Base-by-base conservation (phyloP, 257 asterid genomes). In the Solanum tarapatanum region DNA sequence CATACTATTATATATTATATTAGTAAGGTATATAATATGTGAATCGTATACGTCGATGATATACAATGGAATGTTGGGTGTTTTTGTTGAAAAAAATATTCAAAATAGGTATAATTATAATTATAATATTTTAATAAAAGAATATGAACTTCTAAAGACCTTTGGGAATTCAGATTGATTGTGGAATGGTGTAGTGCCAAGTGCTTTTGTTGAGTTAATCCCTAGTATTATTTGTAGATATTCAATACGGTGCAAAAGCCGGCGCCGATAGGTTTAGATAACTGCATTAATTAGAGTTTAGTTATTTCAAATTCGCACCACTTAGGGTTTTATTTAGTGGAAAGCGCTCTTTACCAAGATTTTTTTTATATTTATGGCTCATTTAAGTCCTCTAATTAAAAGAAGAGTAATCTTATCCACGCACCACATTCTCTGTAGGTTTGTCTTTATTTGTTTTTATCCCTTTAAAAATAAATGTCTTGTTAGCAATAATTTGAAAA, bases 321-420 rank as follows among this genome's bases (percentile, higher is more conserved):
- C 8, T 8, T 45, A 4, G 55, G 6, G 2, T 45, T 45, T 0
- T 1, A 12, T 45, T 45, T 12, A 12, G 17, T 12, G 17, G 4
- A 12, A 43, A 45, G 2, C 0, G 0, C 2, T 45, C 0, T 0
- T 12, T 45, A 4, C 0, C 17, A 45, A 45, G 55, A 45, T 12
- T 45, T 45, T 43, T 12, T 11, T 45, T 4, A 45, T 45, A 45
- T 1, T 12, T 12, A 45, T 43, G 2, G 2, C 2, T 45, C 6
- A 45, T 12, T 12, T 12, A 4, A 13, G 55, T 4, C 6, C 45
- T 12, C 55, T 12, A 1, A 45, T 45, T 13, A 45, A 45, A 1
- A 45, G 58, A 45, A 45, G 19, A 45, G 5, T 0, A 41, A 43
- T 5, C 7, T 45, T 45, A 45, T 45, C 7, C 19, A 45, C 0